These are phyloP conservation scores for Xylaria hypoxylon DNA, from an alignment of 2,329 filamentous ascomycete genomes.

Conservation along the genomic window DNA sequence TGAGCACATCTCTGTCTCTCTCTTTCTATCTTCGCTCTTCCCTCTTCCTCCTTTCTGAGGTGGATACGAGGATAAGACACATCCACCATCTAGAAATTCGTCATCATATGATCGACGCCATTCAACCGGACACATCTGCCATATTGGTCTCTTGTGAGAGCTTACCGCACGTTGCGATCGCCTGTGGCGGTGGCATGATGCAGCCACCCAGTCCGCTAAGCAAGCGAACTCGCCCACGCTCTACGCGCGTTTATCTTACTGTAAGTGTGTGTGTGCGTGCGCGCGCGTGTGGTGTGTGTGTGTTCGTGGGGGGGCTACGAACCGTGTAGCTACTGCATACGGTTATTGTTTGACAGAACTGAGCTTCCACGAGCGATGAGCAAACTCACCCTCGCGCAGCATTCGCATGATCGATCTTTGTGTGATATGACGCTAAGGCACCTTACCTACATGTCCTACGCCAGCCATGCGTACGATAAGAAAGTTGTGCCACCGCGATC, in stretches of 20 bases:
- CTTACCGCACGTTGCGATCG: constrained; percentile 39
- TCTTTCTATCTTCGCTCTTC: too few species aligned
- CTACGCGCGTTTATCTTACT: constrained; percentile 31
- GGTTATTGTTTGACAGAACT: constrained; percentile 29
- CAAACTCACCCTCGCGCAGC: constrained; percentile 32
- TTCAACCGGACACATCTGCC: constrained; percentile 49
- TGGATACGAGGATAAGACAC: constrained; percentile 30
- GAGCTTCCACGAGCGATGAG: constrained; percentile 19
- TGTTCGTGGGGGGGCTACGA: constrained; percentile 25
- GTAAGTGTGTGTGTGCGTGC: constrained; percentile 1
- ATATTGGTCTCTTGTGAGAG: constrained; percentile 32
- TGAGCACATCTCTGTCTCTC: constrained; percentile 16
- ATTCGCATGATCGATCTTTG: constrained; percentile 42
- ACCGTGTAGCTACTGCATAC: constrained; percentile 33
- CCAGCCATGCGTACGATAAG: constrained; percentile 35
- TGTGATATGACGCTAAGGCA: constrained; percentile 37
- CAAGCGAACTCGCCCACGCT: constrained; percentile 32
- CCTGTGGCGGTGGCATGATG: constrained; percentile 34
- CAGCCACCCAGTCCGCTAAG: constrained; percentile 33
- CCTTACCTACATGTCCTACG: constrained; percentile 34
- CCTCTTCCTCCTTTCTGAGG: neutral
- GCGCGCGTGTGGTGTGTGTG: neutral
- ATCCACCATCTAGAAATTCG: constrained; percentile 36
- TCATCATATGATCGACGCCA: constrained; percentile 49
- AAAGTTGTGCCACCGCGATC: constrained; percentile 37